A percentile compares a stretch with the other conserved stretches of the same genome.
phyloP scores from a whole-genome alignment of 2,329 filamentous ascomycete genomes.

The Ophiostoma sp. region DNA sequence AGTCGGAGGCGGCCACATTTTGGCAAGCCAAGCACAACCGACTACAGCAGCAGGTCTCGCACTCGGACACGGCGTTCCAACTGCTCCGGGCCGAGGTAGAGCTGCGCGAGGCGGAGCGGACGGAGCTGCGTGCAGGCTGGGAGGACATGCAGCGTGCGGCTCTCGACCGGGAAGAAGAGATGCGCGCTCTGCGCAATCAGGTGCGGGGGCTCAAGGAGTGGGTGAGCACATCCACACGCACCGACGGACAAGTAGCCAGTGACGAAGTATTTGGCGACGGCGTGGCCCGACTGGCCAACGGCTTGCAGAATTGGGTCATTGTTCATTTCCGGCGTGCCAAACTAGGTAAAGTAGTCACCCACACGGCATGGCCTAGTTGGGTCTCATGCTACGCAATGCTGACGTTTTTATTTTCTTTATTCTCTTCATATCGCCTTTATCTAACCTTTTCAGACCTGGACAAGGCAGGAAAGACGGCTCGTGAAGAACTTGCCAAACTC shows the following conservation, averaged over 20 bases:
- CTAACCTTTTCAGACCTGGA: background rate
- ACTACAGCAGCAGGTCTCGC: conserved; percentile 46
- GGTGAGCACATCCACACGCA: conserved; percentile 61
- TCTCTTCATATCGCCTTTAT: background rate
- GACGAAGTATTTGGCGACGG: conserved; percentile 62
- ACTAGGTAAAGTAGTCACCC: conserved; percentile 39
- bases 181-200: conserved; percentile 51
- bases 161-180: conserved; percentile 51
- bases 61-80: conserved; percentile 49
- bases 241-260: conserved; percentile 58
- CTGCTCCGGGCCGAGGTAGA: conserved; percentile 48
- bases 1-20: conserved; percentile 51
- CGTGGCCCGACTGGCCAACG: conserved; percentile 58
- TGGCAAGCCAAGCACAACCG: conserved; percentile 51
- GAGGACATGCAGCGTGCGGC: conserved; percentile 45
- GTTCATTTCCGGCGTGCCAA: conserved; percentile 61
- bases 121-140: conserved; percentile 48
- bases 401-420: background rate
- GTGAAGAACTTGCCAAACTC: conserved; percentile 37
- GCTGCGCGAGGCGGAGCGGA: conserved; percentile 42
- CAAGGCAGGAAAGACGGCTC: background rate
- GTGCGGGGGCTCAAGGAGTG: conserved; percentile 65
- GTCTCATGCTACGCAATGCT: background rate
- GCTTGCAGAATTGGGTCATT: conserved; percentile 70
- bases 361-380: background rate